Conservation (phyloP, 208 protist species). For the Vickermania ingenoplastis region DNA sequence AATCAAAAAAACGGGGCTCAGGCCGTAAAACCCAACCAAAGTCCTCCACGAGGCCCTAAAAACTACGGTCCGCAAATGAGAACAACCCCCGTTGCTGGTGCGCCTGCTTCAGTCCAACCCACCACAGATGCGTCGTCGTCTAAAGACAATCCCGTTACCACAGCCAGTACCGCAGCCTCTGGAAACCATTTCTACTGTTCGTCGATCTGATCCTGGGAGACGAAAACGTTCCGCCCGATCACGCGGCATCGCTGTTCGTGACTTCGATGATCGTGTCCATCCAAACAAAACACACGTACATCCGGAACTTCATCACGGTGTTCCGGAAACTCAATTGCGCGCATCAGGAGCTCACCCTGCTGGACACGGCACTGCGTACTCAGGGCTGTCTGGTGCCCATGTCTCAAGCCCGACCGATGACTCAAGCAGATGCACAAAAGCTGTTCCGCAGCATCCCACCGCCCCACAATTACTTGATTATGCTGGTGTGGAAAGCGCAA, state of each 20-base stretch:
- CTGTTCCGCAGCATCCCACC: neutral
- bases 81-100: neutral
- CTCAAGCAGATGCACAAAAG: neutral
- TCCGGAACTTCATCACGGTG: neutral
- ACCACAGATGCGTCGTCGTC: neutral
- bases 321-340: neutral
- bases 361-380: neutral
- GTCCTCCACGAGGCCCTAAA: neutral
- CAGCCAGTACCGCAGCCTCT: constrained; percentile 1
- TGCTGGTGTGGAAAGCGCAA: neutral
- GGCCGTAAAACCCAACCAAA: neutral
- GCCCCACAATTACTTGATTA: neutral
- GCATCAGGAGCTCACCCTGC: neutral
- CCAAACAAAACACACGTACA: neutral
- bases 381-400: neutral
- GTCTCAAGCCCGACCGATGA: neutral
- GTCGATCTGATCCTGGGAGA: neutral
- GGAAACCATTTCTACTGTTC: neutral
- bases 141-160: neutral
- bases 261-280: neutral
- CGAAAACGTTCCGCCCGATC: neutral
- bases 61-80: neutral
- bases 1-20: neutral
- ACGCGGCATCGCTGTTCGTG: neutral
- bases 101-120: constrained; percentile 1